Base-by-base conservation (phyloP, 331 rosid genomes). In the Erythrophleum ivorense region DNA sequence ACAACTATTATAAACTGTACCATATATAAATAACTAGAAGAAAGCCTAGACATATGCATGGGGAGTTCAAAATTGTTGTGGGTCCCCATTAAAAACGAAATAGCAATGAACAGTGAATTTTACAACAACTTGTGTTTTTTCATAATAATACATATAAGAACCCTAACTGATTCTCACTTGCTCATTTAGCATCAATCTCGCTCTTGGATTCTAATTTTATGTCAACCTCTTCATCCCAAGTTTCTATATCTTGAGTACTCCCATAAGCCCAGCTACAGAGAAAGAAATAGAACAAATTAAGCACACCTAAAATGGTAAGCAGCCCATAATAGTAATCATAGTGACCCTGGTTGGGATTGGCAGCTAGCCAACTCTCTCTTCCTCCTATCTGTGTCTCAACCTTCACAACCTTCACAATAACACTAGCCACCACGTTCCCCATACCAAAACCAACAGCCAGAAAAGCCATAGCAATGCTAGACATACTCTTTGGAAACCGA, bases 401-500 rank as follows among this genome's bases (percentile, higher is more conserved):
- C 10, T 85, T 43, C 73, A 91, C 88, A 76, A 71, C 29, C 68
- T 57, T 83, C 9, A 92, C 83, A 2, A 91, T 83, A 19, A 94
- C 73, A 57, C 84, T 76, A 6, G 84, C 94, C 64, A 88, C 3
- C 84, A 92, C 34, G 78, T 79, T 90, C 40, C 95, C 97, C 19
- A 78, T 43, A 31, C 89, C 92, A 75, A 87, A 33, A 33, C 97
- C 89, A 46, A 93, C 65, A 5, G 84, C 0, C 4, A 83, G 78
- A 62, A 95, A 85, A 10, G 93, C 48, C 82, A 92, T 55, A 18
- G 91, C 97, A 60, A 95, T 86, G 80, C 98, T 93, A 0, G 94
- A 79, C 97, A 92, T 90, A 75, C 83, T 86, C 57, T 81, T 88
- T 11, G 98, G 98, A 68, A 93, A 81, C 62, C 91, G 90, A 41